phyloP scores from a whole-genome alignment of 2,329 filamentous ascomycete species.

The Orbilia javanica region DNA sequence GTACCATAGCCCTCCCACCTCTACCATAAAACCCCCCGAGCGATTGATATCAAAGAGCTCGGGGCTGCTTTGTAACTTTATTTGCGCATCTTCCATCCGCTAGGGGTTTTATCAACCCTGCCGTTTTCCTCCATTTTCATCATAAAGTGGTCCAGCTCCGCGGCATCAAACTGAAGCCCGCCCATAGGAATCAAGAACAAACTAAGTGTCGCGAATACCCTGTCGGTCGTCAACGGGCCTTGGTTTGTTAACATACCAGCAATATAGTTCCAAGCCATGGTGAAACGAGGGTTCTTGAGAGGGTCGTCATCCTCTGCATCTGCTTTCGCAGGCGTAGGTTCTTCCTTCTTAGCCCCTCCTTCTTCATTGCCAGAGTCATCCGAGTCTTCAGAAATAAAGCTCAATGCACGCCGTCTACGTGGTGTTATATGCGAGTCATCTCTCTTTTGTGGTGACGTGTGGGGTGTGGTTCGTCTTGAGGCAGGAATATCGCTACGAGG shows the following conservation, averaged over 20 bases:
- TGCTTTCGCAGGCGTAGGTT: constrained; percentile 75
- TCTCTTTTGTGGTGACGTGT: constrained; percentile 60
- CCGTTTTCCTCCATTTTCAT: constrained; percentile 80
- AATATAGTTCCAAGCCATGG: constrained; percentile 91
- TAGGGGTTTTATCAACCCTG: constrained; percentile 75
- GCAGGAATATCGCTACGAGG: constrained; percentile 49
- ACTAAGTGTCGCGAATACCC: constrained; percentile 94
- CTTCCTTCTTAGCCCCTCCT: constrained; percentile 70
- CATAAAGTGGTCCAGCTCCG: constrained; percentile 86
- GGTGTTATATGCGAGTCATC: constrained; percentile 59
- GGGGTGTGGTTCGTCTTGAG: constrained; percentile 49
- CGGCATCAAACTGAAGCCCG: constrained; percentile 88
- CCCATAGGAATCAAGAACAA: constrained; percentile 80
- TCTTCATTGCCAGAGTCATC: constrained; percentile 66
- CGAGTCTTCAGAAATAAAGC: constrained; percentile 61
- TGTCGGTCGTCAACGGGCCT: constrained; percentile 79
- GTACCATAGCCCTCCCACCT: constrained; percentile 3
- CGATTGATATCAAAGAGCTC: neutral
- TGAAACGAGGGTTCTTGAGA: constrained; percentile 68
- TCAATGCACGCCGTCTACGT: constrained; percentile 59
- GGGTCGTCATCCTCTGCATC: constrained; percentile 67
- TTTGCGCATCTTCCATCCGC: constrained; percentile 77
- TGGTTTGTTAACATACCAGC: constrained; percentile 95
- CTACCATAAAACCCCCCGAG: neutral
- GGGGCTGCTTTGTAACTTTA: neutral